These are phyloP conservation scores for Coprinopsis marcescibilis DNA, from an alignment of 768 basidiomycete genomes.

Conservation along the genomic window DNA sequence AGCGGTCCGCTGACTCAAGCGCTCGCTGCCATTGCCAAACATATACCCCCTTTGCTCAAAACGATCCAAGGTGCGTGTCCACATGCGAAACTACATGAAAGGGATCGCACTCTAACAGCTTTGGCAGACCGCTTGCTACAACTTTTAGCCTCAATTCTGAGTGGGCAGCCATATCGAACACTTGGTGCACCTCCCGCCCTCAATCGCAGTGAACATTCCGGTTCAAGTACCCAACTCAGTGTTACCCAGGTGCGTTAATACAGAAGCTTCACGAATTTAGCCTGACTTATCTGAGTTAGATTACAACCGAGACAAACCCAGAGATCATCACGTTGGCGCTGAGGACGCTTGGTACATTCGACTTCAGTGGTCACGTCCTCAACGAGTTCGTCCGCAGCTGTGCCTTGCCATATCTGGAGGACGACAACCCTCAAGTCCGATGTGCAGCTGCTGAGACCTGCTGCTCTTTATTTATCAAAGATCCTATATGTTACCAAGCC, in stretches of 20 bases:
- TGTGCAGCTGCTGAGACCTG: constrained; percentile 89
- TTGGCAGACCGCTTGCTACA: constrained; percentile 83
- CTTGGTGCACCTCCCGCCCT: constrained; percentile 76
- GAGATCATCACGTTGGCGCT: constrained; percentile 79
- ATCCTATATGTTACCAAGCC: constrained; percentile 94
- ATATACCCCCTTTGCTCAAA: constrained; percentile 85
- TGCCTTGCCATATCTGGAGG: constrained; percentile 89
- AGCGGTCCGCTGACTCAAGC: constrained; percentile 86
- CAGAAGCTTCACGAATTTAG: not conserved
- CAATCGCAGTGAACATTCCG: constrained; percentile 45
- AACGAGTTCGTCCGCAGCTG: constrained; percentile 94
- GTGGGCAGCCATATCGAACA: constrained; percentile 80
- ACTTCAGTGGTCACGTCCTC: constrained; percentile 93
- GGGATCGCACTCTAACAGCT: not conserved
- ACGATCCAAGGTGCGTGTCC: constrained; percentile 78
- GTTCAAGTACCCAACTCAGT: constrained; percentile 46
- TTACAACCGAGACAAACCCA: constrained; percentile 53
- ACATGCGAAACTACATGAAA: not conserved
- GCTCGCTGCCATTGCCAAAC: constrained; percentile 73
- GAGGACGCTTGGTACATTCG: constrained; percentile 82
- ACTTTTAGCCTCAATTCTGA: constrained; percentile 71
- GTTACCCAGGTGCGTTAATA: constrained; percentile 36
- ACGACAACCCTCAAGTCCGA: constrained; percentile 84
- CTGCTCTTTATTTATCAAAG: constrained; percentile 85
- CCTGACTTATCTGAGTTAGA: constrained; percentile 17